Conservation (phyloP, 2,329 filamentous ascomycete genomes). For the Coniochaeta sp. region DNA sequence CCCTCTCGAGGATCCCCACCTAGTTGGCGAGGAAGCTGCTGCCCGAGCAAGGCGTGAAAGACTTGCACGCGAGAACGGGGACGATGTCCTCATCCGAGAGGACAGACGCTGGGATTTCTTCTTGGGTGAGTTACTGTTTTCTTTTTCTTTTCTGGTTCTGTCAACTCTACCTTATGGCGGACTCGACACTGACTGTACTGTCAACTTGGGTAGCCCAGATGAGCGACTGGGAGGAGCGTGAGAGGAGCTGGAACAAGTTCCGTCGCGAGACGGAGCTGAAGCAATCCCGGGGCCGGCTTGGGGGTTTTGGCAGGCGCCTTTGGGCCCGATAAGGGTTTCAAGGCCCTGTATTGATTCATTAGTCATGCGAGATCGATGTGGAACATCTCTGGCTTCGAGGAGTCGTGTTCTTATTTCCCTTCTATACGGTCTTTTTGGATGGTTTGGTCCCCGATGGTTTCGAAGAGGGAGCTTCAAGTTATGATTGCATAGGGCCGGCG, state of each 20-base stretch:
- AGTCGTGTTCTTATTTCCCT: neutral
- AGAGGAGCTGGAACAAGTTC: conserved; percentile 33
- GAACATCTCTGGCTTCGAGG: no score
- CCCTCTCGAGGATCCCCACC: conserved; percentile 58
- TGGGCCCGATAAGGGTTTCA: neutral
- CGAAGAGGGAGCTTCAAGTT: neutral
- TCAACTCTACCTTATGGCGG: neutral
- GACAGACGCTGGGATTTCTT: conserved; percentile 55
- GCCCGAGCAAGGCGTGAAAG: conserved; percentile 47
- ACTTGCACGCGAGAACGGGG: conserved; percentile 45
- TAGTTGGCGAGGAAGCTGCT: conserved; percentile 61
- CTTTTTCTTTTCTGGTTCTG: neutral
- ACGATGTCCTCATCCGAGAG: conserved; percentile 47
- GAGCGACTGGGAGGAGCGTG: conserved; percentile 41
- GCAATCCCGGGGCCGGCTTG: conserved; percentile 5
- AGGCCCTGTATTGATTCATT: neutral
- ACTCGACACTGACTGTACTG: neutral
- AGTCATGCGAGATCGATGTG: neutral
- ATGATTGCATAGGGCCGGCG: neutral
- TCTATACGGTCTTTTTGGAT: neutral
- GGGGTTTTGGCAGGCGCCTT: neutral
- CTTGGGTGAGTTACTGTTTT: conserved; percentile 37
- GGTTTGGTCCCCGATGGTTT: neutral
- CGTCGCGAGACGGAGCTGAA: conserved; percentile 9
- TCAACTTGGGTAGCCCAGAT: conserved; percentile 34